phyloP scores from a whole-genome alignment of 805 yeast genomes.

The Zygosaccharomyces bisporus region DNA sequence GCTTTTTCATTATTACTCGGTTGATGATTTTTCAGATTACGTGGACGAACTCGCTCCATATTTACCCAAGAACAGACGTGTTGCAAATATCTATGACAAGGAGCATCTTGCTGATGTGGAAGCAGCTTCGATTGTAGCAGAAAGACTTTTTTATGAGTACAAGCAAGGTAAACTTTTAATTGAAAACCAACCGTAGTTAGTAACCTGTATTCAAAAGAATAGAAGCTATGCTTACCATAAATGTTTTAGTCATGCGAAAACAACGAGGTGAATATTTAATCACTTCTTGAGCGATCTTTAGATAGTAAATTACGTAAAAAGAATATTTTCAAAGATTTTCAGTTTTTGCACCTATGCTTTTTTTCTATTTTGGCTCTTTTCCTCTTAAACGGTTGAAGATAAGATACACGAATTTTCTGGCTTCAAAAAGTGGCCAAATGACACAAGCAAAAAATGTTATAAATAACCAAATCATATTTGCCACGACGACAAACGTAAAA shows the following conservation, averaged over 20 bases:
- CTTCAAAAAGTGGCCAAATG: constrained; percentile 33
- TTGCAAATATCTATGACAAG: constrained; percentile 14
- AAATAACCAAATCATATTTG: constrained; percentile 38
- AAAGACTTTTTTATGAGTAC: constrained; percentile 15
- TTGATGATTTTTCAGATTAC: constrained; percentile 13
- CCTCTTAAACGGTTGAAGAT: background rate
- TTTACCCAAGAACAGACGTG: constrained; percentile 14
- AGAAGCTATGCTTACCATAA: too few relatives aligned
- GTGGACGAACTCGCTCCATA: constrained; percentile 6
- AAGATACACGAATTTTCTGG: constrained; percentile 15
- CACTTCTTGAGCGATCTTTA: too few relatives aligned
- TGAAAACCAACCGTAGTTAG: too few relatives aligned
- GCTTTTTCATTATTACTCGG: constrained; percentile 38
- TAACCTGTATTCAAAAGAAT: too few relatives aligned
- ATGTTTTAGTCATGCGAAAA: too few relatives aligned
- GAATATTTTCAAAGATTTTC: too few relatives aligned
- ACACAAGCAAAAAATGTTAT: constrained; percentile 35
- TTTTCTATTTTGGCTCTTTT: background rate
- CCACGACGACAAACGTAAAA: constrained; percentile 33
- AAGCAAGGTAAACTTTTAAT: constrained; percentile 10
- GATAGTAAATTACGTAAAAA: too few relatives aligned
- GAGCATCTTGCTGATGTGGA: constrained; percentile 14
- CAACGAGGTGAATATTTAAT: too few relatives aligned
- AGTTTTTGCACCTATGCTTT: background rate
- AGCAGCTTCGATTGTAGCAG: constrained; percentile 14